Evolutionary conservation across 2,329 filamentous ascomycete species (phyloP), one percentile per base, ranked within the genome.

Genomic region (Fusarium torreyae): DNA sequence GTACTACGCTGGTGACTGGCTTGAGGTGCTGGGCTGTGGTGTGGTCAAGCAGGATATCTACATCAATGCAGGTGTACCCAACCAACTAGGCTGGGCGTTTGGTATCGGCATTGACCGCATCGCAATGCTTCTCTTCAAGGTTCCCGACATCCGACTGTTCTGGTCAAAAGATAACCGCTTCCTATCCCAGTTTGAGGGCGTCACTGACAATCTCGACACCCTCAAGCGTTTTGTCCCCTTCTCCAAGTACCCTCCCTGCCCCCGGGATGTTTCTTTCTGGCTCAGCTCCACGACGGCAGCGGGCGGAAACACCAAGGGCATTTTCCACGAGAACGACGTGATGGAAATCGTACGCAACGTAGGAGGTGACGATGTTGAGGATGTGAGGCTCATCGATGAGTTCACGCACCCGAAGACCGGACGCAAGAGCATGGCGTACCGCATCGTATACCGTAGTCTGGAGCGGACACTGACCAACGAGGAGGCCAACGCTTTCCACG

Each of bases 181-280:
- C 81, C 82, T 97, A n/a, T 84, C 83, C 13, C 96, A 99, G 80
- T 99, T 99, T 80, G 83, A 82, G 22, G 88, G 88, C 39, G 84
- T 90, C 4, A 87, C 86, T 4, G 84, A 84, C 49, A 75, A 87
- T 66, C 76, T 87, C 17, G 76, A 79, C 43, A 77, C 72, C 43
- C 76, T 91, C 50, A 84, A 80, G 73, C 89, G 88, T 52, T 99
- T 97, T 78, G 86, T 89, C 63, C 92, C 94, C 8, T 98, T 98
- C 81, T 97, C 94, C 69, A 97, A 94, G 80, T 89, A 97, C 79
- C 96, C 96, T 1, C 89, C 91, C 22, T 97, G 94, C 78, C 92
- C 92, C 77, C 95, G 95, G 81, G 96, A 99, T 78, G 92, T 98
- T 13, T 92, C 94, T 1, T 99, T 99, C 80, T 99, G 96, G 96